These are phyloP conservation scores for Trichophyton verrucosum DNA, from an alignment of 2,329 filamentous ascomycete genomes.

Conservation along the genomic window DNA sequence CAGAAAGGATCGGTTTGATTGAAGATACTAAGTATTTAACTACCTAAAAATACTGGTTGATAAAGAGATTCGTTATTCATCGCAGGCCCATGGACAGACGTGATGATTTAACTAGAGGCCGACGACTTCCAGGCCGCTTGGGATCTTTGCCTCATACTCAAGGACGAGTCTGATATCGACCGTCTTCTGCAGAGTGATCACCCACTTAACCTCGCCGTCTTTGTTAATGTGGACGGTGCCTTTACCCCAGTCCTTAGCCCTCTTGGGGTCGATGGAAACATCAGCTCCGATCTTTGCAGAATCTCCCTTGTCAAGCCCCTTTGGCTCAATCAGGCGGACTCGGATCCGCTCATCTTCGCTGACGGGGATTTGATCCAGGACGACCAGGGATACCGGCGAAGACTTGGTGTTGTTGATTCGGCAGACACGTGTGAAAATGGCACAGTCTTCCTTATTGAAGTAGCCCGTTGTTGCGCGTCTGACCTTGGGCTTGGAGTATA, in stretches of 20 bases:
- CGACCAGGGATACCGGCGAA: slow-evolving; percentile 17
- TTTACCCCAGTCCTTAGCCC: slow-evolving; percentile 37
- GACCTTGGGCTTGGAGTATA: slow-evolving; percentile 21
- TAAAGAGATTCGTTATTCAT: not conserved
- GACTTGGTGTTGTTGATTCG: slow-evolving; percentile 24
- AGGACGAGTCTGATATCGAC: slow-evolving; percentile 45
- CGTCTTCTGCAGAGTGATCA: slow-evolving; percentile 46
- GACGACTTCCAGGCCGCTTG: slow-evolving; percentile 22
- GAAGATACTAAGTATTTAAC: not conserved
- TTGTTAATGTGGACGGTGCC: slow-evolving; percentile 44
- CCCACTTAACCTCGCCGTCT: slow-evolving; percentile 47
- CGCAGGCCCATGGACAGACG: not conserved
- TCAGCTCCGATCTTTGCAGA: slow-evolving; percentile 8
- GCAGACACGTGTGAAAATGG: slow-evolving; percentile 21
- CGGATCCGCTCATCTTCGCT: slow-evolving; percentile 23
- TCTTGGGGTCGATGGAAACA: slow-evolving; percentile 7
- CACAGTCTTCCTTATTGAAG: slow-evolving; percentile 22
- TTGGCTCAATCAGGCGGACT: slow-evolving; percentile 20
- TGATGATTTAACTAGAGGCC: not conserved
- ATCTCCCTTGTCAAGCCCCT: slow-evolving; percentile 19
- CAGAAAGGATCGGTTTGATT: too few species aligned
- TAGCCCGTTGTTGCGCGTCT: slow-evolving; percentile 18
- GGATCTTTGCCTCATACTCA: slow-evolving; percentile 50
- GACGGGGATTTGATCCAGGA: slow-evolving; percentile 25
- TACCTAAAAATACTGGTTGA: not conserved